Evolutionary conservation across 805 yeast species (phyloP).

Genomic region (Yarrowia sp.): DNA sequence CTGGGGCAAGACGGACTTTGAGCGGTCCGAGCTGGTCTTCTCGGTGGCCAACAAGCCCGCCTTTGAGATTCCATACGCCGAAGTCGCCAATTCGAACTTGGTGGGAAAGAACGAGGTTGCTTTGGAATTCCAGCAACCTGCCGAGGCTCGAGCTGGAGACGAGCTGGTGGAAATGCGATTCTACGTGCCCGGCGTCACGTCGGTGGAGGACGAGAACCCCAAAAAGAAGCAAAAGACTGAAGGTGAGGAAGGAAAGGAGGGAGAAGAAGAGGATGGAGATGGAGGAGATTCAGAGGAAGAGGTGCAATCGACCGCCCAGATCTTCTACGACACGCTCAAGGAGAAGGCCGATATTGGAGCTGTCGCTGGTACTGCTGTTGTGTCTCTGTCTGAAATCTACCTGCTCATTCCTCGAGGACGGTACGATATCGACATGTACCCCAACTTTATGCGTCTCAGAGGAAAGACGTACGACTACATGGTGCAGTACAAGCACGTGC

Average conservation of each 20-base stretch:
- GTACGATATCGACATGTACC: conserved; percentile 92
- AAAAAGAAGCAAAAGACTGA: conserved; percentile 37
- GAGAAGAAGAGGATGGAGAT: conserved; percentile 42
- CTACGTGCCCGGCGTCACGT: conserved; percentile 83
- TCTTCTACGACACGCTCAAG: conserved; percentile 85
- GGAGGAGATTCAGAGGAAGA: conserved; percentile 42
- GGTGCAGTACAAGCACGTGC: conserved; percentile 84
- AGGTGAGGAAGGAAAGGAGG: conserved; percentile 37
- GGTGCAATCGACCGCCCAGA: conserved; percentile 70
- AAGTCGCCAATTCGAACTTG: conserved; percentile 78
- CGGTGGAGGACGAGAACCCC: conserved; percentile 38
- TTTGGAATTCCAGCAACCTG: conserved; percentile 55
- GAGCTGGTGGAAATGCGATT: conserved; percentile 93
- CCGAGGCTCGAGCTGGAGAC: conserved; percentile 77
- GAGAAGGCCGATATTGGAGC: conserved; percentile 94
- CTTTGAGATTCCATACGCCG: conserved; percentile 83
- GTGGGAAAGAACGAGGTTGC: conserved; percentile 94
- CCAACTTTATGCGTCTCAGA: conserved; percentile 79
- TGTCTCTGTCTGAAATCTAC: conserved; percentile 83
- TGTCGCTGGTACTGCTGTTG: conserved; percentile 91
- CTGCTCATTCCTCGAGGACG: conserved; percentile 98
- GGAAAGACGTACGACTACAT: conserved; percentile 98
- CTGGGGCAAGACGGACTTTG: conserved; percentile 94
- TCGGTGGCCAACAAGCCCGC: conserved; percentile 83
- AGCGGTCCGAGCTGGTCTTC: conserved; percentile 85